A percentile compares a stretch with the other conserved stretches of the same genome.
Evolutionary conservation across 164 flowering plant species (phyloP).

Genomic region (Litsea cubeba): DNA sequence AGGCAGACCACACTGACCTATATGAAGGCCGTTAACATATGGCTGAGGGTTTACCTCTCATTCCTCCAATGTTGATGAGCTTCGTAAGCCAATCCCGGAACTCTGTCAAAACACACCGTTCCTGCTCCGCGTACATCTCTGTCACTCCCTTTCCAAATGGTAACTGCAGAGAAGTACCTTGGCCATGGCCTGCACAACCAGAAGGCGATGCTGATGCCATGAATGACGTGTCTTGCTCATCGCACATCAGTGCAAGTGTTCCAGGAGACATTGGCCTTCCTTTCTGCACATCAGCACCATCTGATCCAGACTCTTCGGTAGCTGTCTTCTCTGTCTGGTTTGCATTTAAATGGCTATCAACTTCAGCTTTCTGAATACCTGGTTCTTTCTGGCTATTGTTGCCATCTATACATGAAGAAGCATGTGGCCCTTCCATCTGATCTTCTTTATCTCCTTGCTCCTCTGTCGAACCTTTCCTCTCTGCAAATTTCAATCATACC

Average conservation of each 20-base stretch:
- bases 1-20: too few relatives aligned
- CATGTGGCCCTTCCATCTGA: conserved; percentile 34
- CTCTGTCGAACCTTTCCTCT: conserved; percentile 27
- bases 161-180: conserved; percentile 31
- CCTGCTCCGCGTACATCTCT: conserved; percentile 75
- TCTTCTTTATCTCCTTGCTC: conserved; percentile 30
- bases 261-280: conserved; percentile 87
- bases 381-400: conserved; percentile 36
- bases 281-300: conserved; percentile 54
- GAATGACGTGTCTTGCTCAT: conserved; percentile 85
- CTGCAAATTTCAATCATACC: conserved; percentile 27
- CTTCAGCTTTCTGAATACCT: conserved; percentile 30
- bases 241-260: conserved; percentile 91
- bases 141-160: conserved; percentile 45
- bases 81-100: conserved; percentile 71
- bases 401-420: conserved; percentile 42
- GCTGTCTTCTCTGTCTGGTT: conserved; percentile 44
- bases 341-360: conserved; percentile 38
- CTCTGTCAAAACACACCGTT: conserved; percentile 58
- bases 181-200: conserved; percentile 28
- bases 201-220: conserved; percentile 59
- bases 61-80: conserved; percentile 67
- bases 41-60: conserved; percentile 51
- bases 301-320: conserved; percentile 42
- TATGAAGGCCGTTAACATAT: too few relatives aligned